Conservation (phyloP, 805 yeast species). For the Candida ipomoeae region DNA sequence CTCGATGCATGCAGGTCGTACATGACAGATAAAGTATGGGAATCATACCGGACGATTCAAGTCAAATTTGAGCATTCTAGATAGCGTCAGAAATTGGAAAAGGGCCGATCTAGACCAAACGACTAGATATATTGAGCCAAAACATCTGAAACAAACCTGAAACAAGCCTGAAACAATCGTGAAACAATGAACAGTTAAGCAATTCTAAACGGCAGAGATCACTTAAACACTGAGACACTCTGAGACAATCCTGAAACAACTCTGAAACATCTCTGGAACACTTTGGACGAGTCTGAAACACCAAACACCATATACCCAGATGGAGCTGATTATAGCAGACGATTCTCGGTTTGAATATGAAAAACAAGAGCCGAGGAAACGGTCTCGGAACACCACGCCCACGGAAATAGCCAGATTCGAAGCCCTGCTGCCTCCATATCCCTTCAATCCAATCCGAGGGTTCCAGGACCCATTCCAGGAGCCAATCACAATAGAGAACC, state of each 20-base stretch:
- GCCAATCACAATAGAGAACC: not conserved
- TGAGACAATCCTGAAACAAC: not conserved
- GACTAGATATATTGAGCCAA: no score
- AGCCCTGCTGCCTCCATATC: not conserved
- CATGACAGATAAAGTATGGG: no score
- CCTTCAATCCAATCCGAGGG: not conserved
- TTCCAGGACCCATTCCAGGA: not conserved
- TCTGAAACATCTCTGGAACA: no score
- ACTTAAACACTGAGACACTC: no score
- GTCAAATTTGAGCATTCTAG: no score
- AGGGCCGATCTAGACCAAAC: no score
- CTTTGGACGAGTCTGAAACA: no score
- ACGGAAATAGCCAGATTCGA: slow-evolving; percentile 5
- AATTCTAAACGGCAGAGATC: no score
- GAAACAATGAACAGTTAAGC: not conserved
- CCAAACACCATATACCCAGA: no score
- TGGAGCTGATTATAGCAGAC: not conserved
- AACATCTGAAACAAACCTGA: no score
- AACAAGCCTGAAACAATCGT: not conserved
- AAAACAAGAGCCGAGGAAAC: slow-evolving; percentile 19
- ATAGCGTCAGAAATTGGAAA: no score
- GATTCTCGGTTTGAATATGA: slow-evolving; percentile 30
- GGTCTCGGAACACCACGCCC: slow-evolving; percentile 34
- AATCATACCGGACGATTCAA: no score
- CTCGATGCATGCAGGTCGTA: not conserved